phyloP scores from a whole-genome alignment of 2,329 filamentous ascomycete species.

The Epichloe festucae region DNA sequence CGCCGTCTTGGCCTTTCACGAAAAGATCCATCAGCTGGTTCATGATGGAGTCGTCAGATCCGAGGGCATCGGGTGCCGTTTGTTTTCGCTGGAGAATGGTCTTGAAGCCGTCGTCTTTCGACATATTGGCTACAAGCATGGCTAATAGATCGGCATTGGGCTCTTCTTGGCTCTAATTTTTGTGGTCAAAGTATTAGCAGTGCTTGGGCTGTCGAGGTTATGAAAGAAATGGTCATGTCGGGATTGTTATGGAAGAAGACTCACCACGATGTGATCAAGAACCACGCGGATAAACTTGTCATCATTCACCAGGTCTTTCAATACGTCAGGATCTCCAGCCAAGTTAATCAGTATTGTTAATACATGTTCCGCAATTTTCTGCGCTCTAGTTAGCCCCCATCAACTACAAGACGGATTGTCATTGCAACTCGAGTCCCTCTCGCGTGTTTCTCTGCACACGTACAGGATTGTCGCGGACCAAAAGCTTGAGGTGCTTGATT shows the following conservation, averaged over 20 bases:
- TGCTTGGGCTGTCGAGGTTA: no score
- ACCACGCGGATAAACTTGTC: slow-evolving; percentile 68
- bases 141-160: slow-evolving; percentile 71
- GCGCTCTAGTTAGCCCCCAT: background rate
- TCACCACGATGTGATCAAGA: slow-evolving; percentile 60
- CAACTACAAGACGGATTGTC: background rate
- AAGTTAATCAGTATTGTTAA: slow-evolving; percentile 83
- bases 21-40: slow-evolving; percentile 94
- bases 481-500: slow-evolving; percentile 73
- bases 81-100: slow-evolving; percentile 57
- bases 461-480: slow-evolving; percentile 74
- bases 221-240: background rate
- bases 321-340: slow-evolving; percentile 61
- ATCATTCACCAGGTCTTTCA: slow-evolving; percentile 62
- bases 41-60: slow-evolving; percentile 59
- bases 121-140: slow-evolving; percentile 87
- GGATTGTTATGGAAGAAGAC: slow-evolving; percentile 15
- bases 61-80: slow-evolving; percentile 53
- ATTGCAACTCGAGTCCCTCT: background rate
- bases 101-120: slow-evolving; percentile 65
- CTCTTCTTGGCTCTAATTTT: slow-evolving; percentile 55
- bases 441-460: slow-evolving; percentile 15
- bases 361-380: slow-evolving; percentile 88
- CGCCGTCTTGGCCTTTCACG: slow-evolving; percentile 74
- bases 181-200: background rate